Conservation (phyloP, 1,139 yeast species). For the Debaryomyces sp. region DNA sequence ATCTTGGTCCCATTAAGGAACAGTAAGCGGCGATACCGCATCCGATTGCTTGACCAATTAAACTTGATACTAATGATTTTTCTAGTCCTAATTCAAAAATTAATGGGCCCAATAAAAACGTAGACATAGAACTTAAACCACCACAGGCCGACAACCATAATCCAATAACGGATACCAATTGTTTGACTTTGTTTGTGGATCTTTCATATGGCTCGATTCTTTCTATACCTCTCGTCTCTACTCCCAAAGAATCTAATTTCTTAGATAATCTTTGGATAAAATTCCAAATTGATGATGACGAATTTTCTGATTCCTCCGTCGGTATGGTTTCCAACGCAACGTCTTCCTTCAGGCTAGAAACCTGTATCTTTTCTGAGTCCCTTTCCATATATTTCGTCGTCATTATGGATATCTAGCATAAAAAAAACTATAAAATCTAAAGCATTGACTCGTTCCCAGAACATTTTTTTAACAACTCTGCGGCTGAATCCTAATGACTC, state of each 20-base stretch:
- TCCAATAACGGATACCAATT: conserved; percentile 64
- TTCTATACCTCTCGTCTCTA: conserved; percentile 82
- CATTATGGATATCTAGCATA: neutral
- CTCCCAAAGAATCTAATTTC: conserved; percentile 49
- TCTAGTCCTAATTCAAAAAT: conserved; percentile 66
- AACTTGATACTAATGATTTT: conserved; percentile 62
- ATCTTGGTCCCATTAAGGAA: conserved; percentile 82
- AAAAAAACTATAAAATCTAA: neutral
- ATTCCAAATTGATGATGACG: conserved; percentile 9
- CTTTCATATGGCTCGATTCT: conserved; percentile 74
- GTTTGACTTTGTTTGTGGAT: conserved; percentile 48
- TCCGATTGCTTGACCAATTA: conserved; percentile 66
- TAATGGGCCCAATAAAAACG: conserved; percentile 74
- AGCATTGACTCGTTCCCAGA: neutral
- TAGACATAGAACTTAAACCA: conserved; percentile 82
- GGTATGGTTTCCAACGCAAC: neutral
- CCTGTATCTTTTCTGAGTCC: conserved; percentile 2
- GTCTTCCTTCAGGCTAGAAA: neutral
- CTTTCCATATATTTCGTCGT: neutral
- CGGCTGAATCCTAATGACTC: neutral
- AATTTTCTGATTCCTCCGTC: neutral
- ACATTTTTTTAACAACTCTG: neutral
- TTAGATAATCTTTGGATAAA: conserved; percentile 19
- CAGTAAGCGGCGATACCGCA: conserved; percentile 80
- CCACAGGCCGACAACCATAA: conserved; percentile 87